Conservation (phyloP, 1,284 basidiomycete species). For the Trichosporon asahii region DNA sequence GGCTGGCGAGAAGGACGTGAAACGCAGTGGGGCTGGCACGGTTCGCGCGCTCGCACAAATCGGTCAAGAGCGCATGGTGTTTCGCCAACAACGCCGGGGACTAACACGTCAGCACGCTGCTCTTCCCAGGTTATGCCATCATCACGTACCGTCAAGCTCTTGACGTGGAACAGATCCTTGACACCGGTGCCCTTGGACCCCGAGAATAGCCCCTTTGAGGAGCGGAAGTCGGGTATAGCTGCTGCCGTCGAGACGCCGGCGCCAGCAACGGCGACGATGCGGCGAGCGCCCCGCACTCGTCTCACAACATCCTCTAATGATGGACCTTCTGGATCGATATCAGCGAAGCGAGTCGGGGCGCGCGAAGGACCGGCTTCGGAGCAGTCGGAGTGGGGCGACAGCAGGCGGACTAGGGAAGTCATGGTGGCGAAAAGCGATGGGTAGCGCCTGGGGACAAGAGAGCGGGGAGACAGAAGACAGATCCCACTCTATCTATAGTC, state of each 20-base stretch:
- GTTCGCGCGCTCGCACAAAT: slow-evolving; percentile 69
- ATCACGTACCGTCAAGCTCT: slow-evolving; percentile 73
- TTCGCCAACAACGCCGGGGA: slow-evolving; percentile 62
- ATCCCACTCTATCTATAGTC: not conserved
- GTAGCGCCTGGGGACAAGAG: not conserved
- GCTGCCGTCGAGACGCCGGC: slow-evolving; percentile 88
- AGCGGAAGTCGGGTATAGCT: slow-evolving; percentile 90
- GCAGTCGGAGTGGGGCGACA: not conserved
- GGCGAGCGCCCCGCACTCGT: slow-evolving; percentile 69
- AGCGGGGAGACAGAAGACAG: not conserved
- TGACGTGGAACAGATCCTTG: slow-evolving; percentile 87
- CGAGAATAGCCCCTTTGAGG: slow-evolving; percentile 72
- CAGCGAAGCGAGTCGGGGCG: slow-evolving; percentile 5
- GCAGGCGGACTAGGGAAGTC: not conserved
- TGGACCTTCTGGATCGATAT: slow-evolving; percentile 8
- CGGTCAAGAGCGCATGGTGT: slow-evolving; percentile 72
- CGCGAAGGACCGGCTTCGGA: slow-evolving; percentile 10
- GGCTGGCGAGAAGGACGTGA: slow-evolving; percentile 67
- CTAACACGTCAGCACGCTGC: slow-evolving; percentile 16
- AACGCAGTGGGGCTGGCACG: slow-evolving; percentile 77
- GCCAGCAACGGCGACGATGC: slow-evolving; percentile 78
- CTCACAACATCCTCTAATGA: slow-evolving; percentile 27
- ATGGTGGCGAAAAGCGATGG: not conserved
- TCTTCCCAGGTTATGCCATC: not conserved
- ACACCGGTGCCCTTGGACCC: slow-evolving; percentile 66